These are phyloP conservation scores for Trichoderma guizhouense DNA, from an alignment of 2,329 filamentous ascomycete species.

Conservation along the genomic window DNA sequence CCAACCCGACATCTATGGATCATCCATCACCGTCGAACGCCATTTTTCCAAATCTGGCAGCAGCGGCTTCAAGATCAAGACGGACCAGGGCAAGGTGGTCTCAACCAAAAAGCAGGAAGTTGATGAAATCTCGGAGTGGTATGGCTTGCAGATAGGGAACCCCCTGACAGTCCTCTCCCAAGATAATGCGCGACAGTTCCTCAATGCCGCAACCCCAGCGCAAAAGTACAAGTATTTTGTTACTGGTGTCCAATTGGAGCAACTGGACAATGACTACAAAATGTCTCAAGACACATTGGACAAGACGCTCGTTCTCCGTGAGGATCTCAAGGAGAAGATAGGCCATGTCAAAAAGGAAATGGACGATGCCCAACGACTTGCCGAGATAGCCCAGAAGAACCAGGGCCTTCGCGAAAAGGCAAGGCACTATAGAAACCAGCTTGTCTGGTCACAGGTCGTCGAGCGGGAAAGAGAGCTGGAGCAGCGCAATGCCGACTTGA, in stretches of 20 bases:
- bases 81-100: slow-evolving; percentile 63
- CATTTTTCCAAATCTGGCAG: slow-evolving; percentile 73
- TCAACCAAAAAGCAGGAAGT: slow-evolving; percentile 83
- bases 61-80: slow-evolving; percentile 86
- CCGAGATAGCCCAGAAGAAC: slow-evolving; percentile 64
- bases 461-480: slow-evolving; percentile 62
- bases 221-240: slow-evolving; percentile 97
- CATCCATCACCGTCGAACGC: slow-evolving; percentile 85
- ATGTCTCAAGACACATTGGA: slow-evolving; percentile 78
- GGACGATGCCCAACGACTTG: slow-evolving; percentile 61
- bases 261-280: slow-evolving; percentile 86
- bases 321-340: slow-evolving; percentile 36
- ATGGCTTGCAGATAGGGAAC: slow-evolving; percentile 91
- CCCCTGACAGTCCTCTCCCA: slow-evolving; percentile 94
- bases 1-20: slow-evolving; percentile 75
- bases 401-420: slow-evolving; percentile 61
- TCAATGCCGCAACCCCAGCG: slow-evolving; percentile 75
- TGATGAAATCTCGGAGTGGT: slow-evolving; percentile 91
- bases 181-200: slow-evolving; percentile 89
- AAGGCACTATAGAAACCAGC: slow-evolving; percentile 58
- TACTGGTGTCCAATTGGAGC: slow-evolving; percentile 88
- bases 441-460: slow-evolving; percentile 84
- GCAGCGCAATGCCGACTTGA: slow-evolving; percentile 31
- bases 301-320: slow-evolving; percentile 45
- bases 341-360: slow-evolving; percentile 38